Evolutionary conservation across 2,329 filamentous ascomycete species (phyloP), one percentile per base, ranked within the genome.

Genomic region (Amylocarpus encephaloides): DNA sequence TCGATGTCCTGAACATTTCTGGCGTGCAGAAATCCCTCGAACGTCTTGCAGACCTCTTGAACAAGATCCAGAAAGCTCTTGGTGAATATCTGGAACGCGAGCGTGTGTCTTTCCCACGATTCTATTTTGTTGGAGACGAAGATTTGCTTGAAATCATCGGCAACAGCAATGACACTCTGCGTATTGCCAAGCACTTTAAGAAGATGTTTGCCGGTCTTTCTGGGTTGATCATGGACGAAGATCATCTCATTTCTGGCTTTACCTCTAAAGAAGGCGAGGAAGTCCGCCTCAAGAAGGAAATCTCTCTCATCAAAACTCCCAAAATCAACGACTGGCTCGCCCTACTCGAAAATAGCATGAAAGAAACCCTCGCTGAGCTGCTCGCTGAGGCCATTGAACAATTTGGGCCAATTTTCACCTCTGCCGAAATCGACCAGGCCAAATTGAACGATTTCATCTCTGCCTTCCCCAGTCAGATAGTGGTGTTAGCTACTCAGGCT

Each of bases 141-240:
- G 93, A 99, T 70, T 74, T 99, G 50, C 77, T 99, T 19, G 93
- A 99, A 69, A 99, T 99, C 71, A 99, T 99, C 58, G 93, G 93
- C 66, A 99, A 99, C 69, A 97, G 92, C 72, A 96, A 96, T 64
- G 93, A 99, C 64, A 95, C 92, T 9, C 73, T 93, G 53, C 90
- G 93, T 48, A 94, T 98, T 59, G 89, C 93, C 36, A 98, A 98
- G 68, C 94, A 99, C 73, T 90, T 99, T 75, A 92, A 95, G 68
- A 99, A 99, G 76, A 99, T 99, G 93, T 99, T 99, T 74, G 93
- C 94, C 56, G 93, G 93, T 55, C 77, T 98, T 43, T 92, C 86
- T 4, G 93, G 93, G 3, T 78, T 98, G 33, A 75, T 91, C 38
- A 92, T 96, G 75, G 89, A 95, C 59, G 90, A 97, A 48, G 88